Evolutionary conservation across 2,329 filamentous ascomycete species (phyloP), one percentile per base, ranked within the genome.

Genomic region (Clathrospora elynae): DNA sequence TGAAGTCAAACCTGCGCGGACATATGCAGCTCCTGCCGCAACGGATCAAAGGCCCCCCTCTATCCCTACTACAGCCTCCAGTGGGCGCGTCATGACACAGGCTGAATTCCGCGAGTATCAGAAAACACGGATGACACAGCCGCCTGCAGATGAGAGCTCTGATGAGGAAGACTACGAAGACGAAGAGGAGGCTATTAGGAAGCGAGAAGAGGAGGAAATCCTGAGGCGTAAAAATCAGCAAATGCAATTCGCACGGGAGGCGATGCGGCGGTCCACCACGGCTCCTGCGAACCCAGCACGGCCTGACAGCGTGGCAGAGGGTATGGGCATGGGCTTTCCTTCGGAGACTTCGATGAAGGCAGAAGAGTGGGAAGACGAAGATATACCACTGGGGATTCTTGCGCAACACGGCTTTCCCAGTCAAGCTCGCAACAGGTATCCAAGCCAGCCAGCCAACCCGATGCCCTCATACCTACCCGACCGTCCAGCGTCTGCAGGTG

Each of bases 361-460:
- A 10, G 65, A 67, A 32, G 61, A 70, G 33, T 70, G 66, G 67
- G 59, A 63, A 34, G 66, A 71, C 11, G 68, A 71, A 34, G 68
- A 71, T 32, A 55, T 71, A 16, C 68, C 68, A 18, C 51, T 71
- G 8, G 68, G 65, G n/a, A 67, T 71, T 24, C 61, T 71, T 13
- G 57, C 56, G 9, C 61, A 65, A 20, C 68, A 71, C 47, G 66
- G 66, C 19, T 70, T 70, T 35, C 67, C 68, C 6, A 65, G 50
- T 40, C 50, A 55, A 31, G 35, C 51, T 25, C 60, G 59, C 20
- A 59, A 54, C 46, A 56, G 51, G 22, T 38, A 51, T 2, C 66
- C 66, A 6, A 59, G 45, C 12, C 60, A 64, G 37, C 65, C 64
- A 10, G 28, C 55, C 6, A 64, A 68, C 26, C 55, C 61, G 4